Percentiles rank a stretch among this genome's conserved stretches.
Conservation (phyloP, 306 rosid species). For the Medicago ruthenica region DNA sequence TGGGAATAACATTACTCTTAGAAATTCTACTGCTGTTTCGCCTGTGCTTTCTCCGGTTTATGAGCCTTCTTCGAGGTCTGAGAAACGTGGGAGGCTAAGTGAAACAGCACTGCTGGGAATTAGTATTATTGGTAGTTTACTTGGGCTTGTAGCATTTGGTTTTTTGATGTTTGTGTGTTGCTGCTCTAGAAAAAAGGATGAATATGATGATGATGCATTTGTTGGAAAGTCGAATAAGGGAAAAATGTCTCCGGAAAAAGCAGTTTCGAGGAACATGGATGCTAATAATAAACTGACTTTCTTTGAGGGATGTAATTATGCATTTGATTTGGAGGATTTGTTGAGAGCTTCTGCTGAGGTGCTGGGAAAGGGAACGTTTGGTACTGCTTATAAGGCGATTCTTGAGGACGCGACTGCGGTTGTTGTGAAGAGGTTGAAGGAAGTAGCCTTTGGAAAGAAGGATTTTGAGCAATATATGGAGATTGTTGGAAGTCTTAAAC, state of each 20-base stretch:
- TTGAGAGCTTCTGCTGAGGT: constrained; percentile 62
- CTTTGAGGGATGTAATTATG: constrained; percentile 56
- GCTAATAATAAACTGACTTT: constrained; percentile 57
- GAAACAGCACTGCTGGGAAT: constrained; percentile 72
- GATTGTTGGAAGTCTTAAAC: constrained; percentile 50
- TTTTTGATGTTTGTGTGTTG: constrained; percentile 62
- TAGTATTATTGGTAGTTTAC: constrained; percentile 56
- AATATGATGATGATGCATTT: constrained; percentile 50
- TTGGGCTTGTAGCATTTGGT: constrained; percentile 67
- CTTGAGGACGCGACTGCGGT: constrained; percentile 54
- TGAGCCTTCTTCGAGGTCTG: constrained; percentile 41
- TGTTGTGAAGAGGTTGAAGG: constrained; percentile 59
- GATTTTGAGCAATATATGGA: constrained; percentile 60
- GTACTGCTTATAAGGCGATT: constrained; percentile 55
- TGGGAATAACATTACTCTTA: constrained; percentile 68
- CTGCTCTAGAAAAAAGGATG: constrained; percentile 49
- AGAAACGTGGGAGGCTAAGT: constrained; percentile 59
- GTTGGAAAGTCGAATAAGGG: constrained; percentile 77
- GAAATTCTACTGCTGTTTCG: constrained; percentile 38
- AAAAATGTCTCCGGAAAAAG: constrained; percentile 84
- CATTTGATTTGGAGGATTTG: constrained; percentile 56
- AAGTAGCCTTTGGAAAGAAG: constrained; percentile 54
- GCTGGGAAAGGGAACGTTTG: constrained; percentile 54
- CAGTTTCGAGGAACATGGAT: constrained; percentile 78
- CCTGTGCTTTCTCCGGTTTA: constrained; percentile 54